phyloP scores from a whole-genome alignment of 1,284 basidiomycete species.

The Singerocomus rubriflavus region DNA sequence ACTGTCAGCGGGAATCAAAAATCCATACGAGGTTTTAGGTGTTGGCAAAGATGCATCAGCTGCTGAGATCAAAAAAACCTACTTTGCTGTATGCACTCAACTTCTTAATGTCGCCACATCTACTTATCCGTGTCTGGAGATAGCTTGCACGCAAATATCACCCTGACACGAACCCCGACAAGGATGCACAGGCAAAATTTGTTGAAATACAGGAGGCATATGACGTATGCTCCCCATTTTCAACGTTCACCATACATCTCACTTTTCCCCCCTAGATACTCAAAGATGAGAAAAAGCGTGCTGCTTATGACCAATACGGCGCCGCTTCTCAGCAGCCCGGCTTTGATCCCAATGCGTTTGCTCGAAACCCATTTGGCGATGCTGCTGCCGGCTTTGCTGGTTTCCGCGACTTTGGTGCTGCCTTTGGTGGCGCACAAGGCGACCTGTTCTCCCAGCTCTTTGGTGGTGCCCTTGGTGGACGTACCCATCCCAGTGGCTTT shows the following conservation, averaged over 20 bases:
- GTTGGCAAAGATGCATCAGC: constrained; percentile 81
- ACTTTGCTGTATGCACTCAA: constrained; percentile 74
- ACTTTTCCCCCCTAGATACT: constrained; percentile 56
- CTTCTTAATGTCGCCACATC: constrained; percentile 4
- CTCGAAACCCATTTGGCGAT: constrained; percentile 44
- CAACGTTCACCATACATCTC: constrained; percentile 15
- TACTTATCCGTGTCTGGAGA: constrained; percentile 11
- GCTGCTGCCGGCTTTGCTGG: constrained; percentile 61
- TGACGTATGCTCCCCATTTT: constrained; percentile 63
- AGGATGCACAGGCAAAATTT: constrained; percentile 88
- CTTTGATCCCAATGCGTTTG: constrained; percentile 86
- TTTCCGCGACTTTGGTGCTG: constrained; percentile 66
- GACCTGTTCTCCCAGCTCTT: constrained; percentile 92
- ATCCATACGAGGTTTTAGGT: constrained; percentile 91
- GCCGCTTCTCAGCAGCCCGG: constrained; percentile 91
- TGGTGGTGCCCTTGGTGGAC: constrained; percentile 59
- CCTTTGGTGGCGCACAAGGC: constrained; percentile 57
- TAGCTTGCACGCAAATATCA: constrained; percentile 98
- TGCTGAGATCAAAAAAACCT: constrained; percentile 95
- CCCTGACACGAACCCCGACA: constrained; percentile 96
- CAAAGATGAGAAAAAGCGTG: constrained; percentile 92
- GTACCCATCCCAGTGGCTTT: constrained; percentile 45
- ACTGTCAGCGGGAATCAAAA: constrained; percentile 60
- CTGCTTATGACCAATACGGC: constrained; percentile 93
- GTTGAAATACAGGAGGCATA: constrained; percentile 97